Base-by-base conservation (phyloP, 176 grass and related monocot species). In the Aegilops longissima region DNA sequence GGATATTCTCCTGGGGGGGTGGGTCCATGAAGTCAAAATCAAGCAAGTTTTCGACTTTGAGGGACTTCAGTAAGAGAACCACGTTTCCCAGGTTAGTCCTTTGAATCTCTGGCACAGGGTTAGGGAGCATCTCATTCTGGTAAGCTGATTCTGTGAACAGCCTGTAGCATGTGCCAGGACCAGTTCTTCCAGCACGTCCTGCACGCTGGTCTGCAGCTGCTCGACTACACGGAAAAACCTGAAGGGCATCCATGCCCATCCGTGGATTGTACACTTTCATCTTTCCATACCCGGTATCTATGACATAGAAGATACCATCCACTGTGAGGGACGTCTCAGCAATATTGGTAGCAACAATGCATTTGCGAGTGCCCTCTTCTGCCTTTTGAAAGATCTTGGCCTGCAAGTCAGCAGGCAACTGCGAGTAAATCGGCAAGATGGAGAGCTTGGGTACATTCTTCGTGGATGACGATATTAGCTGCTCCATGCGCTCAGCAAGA, bases 1-100 rank as follows among this genome's bases (percentile, higher is more conserved):
- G 93, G 78, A 98, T 98, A 67, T 98, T 98, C 86, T 98, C 95
- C 70, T 98, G 95, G 17, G 95, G 95, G 4, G 96, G 93, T 59
- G 96, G 96, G 90, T 98, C 97, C 97, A 98, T 98, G 68, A 98
- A 98, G 80, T 98, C 94, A 66, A 98, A 98, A 86, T 98, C 97
- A 36, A 98, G 86, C 79, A 98, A 87, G 54, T 96, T 98, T 82
- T 98, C 94, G 13, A 98, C 92, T 85, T 90, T 96, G 30, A 98
- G 92, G 12, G 94, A 96, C 88, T 98, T 98, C 49, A 98, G 86
- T 80, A 98, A 82, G 61, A 98, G 90, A 66, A 98, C 96, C 56
- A 98, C 96, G 84, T 98, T 98, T 42, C 96, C 93, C 61, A 98
- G 91, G 64, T 98, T 98, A 45, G 97, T 98, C 84, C 97, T 87